A percentile compares a stretch with the other conserved stretches of the same genome.
phyloP scores from a whole-genome alignment of 1,284 basidiomycete genomes.

The Neotropicomus parvogracilis region DNA sequence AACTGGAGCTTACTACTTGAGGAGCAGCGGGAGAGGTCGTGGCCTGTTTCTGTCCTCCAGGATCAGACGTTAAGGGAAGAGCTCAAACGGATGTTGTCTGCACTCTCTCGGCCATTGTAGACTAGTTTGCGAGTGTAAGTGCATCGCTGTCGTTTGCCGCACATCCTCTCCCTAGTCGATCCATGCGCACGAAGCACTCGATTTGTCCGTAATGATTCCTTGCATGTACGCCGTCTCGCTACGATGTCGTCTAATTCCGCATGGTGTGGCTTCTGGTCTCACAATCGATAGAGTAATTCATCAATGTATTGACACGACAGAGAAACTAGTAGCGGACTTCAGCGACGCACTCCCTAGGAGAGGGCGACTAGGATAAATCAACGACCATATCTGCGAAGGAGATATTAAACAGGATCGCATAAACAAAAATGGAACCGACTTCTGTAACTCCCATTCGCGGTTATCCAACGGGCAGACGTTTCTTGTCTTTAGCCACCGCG shows the following conservation, averaged over 20 bases:
- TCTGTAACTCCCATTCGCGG: slow-evolving; percentile 92
- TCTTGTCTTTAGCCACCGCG: slow-evolving; percentile 97
- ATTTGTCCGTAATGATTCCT: too few species aligned
- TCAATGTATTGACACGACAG: slow-evolving; percentile 4
- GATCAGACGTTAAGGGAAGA: slow-evolving; percentile 13
- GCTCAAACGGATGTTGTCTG: slow-evolving; percentile 20
- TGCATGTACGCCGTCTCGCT: too few species aligned
- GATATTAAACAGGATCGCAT: background rate
- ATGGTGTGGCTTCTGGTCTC: background rate
- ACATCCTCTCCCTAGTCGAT: too few species aligned
- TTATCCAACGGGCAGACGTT: slow-evolving; percentile 99
- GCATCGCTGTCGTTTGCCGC: too few species aligned
- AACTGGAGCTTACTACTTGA: slow-evolving; percentile 53
- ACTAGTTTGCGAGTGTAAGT: background rate
- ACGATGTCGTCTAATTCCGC: too few species aligned
- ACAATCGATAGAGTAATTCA: background rate
- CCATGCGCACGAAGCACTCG: background rate
- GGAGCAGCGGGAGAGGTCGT: slow-evolving; percentile 18
- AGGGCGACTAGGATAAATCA: slow-evolving; percentile 14
- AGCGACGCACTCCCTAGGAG: slow-evolving; percentile 21
- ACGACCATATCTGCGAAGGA: slow-evolving; percentile 28
- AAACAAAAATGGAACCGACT: slow-evolving; percentile 49
- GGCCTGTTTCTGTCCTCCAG: slow-evolving; percentile 24
- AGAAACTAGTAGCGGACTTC: background rate
- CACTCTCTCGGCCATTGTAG: background rate